These are phyloP conservation scores for Aspergillus ustus DNA, from an alignment of 2,329 filamentous ascomycete species.

Conservation along the genomic window DNA sequence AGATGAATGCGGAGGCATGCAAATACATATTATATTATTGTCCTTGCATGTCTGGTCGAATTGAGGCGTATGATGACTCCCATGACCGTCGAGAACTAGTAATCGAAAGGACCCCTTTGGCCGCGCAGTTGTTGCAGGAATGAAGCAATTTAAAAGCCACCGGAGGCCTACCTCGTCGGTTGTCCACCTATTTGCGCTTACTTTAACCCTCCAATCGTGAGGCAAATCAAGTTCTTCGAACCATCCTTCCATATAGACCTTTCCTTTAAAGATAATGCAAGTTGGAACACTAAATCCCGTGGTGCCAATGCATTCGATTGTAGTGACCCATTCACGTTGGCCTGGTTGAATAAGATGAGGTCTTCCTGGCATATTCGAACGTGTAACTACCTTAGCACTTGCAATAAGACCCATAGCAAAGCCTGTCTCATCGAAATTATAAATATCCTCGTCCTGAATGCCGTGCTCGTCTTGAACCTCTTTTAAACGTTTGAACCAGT, in stretches of 20 bases:
- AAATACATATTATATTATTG: conserved; percentile 16
- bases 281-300: not conserved
- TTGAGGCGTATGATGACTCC: conserved; percentile 19
- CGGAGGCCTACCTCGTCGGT: not conserved
- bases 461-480: not conserved
- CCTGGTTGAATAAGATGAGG: not conserved
- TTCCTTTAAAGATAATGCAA: too few species aligned
- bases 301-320: not conserved
- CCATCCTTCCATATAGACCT: too few species aligned
- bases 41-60: conserved; percentile 21
- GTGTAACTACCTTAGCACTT: not conserved
- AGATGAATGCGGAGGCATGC: not conserved
- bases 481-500: not conserved
- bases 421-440: not conserved
- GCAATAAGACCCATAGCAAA: not conserved
- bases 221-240: too few species aligned
- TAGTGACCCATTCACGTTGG: not conserved
- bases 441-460: not conserved
- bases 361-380: not conserved
- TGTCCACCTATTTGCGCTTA: too few species aligned
- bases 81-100: conserved; percentile 20
- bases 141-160: conserved; percentile 4
- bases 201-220: too few species aligned
- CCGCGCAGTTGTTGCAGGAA: too few species aligned
- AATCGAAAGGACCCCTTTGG: conserved; percentile 16